Evolutionary conservation across 2,329 filamentous ascomycete species (phyloP).

Genomic region (Colletotrichum gloeosporioides): DNA sequence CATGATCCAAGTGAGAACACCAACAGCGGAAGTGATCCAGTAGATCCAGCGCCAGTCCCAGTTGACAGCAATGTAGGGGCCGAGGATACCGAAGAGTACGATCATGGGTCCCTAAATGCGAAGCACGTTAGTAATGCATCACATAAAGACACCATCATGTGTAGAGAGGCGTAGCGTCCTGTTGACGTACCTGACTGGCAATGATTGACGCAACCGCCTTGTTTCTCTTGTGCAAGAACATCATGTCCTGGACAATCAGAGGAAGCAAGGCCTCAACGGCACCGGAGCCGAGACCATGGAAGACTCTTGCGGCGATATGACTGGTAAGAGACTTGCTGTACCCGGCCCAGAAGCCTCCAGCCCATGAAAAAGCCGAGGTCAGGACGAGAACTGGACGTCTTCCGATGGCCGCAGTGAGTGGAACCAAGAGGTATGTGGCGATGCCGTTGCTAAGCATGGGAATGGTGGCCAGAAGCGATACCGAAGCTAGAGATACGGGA

Average conservation of each 20-base stretch:
- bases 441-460: slow-evolving; percentile 37
- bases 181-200: slow-evolving; percentile 19
- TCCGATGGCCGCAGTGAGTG: slow-evolving; percentile 38
- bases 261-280: slow-evolving; percentile 38
- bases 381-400: slow-evolving; percentile 37
- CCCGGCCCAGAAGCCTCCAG: slow-evolving; percentile 37
- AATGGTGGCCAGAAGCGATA: slow-evolving; percentile 34
- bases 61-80: slow-evolving; percentile 32
- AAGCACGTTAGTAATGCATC: neutral
- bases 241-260: slow-evolving; percentile 40
- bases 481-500: slow-evolving; percentile 29
- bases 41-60: slow-evolving; percentile 40
- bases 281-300: slow-evolving; percentile 38
- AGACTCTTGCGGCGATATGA: slow-evolving; percentile 34
- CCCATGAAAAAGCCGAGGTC: slow-evolving; percentile 32
- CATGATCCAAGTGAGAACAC: slow-evolving; percentile 33
- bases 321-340: slow-evolving; percentile 29
- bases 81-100: slow-evolving; percentile 28
- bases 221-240: slow-evolving; percentile 40
- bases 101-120: slow-evolving; percentile 26
- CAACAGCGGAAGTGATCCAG: slow-evolving; percentile 31
- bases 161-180: neutral
- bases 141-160: neutral
- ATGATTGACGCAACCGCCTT: slow-evolving; percentile 33
- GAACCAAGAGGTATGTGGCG: slow-evolving; percentile 36